Base-by-base conservation (phyloP, 495 filamentous ascomycete species). In the Podospora pseudopauciseta region DNA sequence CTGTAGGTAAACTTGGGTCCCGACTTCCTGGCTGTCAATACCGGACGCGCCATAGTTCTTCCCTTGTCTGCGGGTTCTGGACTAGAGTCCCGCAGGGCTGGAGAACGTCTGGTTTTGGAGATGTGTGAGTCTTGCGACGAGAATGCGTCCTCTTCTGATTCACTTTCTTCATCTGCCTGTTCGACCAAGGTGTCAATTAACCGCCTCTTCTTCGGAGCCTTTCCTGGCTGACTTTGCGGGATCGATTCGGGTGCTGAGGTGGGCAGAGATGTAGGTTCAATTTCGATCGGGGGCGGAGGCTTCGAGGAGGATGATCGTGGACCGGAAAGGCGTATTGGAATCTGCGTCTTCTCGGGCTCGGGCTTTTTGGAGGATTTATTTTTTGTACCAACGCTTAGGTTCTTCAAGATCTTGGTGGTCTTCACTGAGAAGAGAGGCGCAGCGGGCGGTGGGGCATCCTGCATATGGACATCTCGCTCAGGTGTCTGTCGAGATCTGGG, bases 121-220 rank as follows among this genome's bases (percentile, higher is more conserved):
- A 20, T 26, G 7, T 65, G 64, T 32, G 70, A 69, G 9, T 19
- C 19, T 26, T 60, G 66, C 15, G 68, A 67, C 32, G 60, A 65
- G 13, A 19, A 28, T 53, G 72, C 69, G n/a, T 71, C 68, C 26
- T 74, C 73, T 5, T 68, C 68, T 54, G 72, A 71, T 49, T 68
- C 70, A 20, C 18, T 60, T 39, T 68, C 66, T 16, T 63, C 69
- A 5, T 73, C 66, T 15, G 70, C 73, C 68, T 86, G 83, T n/a
- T 80, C 79, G 16, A 77, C 83, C n/a, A 88, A 74, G 28, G 80
- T 76, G 75, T 88, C 86, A 65, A 88, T 87, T 28, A 88, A 64
- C 19, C 86, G 81, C 65, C 79, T 81, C 49, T 63, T 63, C 82
- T 83, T 19, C 78, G 78, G 2, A 67, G 67, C 44, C 60, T 73